Evolutionary conservation across 345 rosid genomes (phyloP).

Genomic region (Salix brachista): DNA sequence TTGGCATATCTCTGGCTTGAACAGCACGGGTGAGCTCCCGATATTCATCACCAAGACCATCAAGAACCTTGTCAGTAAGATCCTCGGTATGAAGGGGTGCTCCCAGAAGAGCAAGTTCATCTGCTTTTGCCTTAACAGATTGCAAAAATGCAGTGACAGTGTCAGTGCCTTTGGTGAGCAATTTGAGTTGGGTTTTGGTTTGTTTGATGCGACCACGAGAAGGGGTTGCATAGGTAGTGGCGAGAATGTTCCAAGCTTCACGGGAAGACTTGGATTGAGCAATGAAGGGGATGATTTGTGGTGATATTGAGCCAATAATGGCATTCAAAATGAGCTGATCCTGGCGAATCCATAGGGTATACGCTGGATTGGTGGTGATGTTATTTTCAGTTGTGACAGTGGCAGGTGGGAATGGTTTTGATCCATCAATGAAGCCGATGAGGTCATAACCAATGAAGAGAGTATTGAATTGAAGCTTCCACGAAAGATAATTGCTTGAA

Average conservation of each 20-base stretch:
- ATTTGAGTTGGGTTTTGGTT: background rate
- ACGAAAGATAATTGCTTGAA: background rate
- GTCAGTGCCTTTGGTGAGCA: background rate
- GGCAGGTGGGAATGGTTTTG: background rate
- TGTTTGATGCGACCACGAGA: background rate
- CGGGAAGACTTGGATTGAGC: background rate
- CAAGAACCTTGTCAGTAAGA: background rate
- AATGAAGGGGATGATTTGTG: background rate
- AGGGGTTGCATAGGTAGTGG: background rate
- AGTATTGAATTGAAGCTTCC: background rate
- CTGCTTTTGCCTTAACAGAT: background rate
- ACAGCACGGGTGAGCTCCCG: background rate
- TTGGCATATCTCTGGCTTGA: background rate
- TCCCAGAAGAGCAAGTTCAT: constrained; percentile 3
- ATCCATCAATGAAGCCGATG: background rate
- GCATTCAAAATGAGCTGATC: background rate
- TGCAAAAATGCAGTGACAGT: background rate
- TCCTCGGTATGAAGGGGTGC: background rate
- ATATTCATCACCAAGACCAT: background rate
- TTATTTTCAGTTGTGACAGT: background rate
- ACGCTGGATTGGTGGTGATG: background rate
- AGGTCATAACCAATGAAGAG: background rate
- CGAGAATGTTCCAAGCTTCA: background rate
- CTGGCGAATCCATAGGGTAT: background rate
- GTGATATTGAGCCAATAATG: background rate